Base-by-base conservation (phyloP, 371 early-diverging fungal species). In the Amoeboaphelidium protococcarum region DNA sequence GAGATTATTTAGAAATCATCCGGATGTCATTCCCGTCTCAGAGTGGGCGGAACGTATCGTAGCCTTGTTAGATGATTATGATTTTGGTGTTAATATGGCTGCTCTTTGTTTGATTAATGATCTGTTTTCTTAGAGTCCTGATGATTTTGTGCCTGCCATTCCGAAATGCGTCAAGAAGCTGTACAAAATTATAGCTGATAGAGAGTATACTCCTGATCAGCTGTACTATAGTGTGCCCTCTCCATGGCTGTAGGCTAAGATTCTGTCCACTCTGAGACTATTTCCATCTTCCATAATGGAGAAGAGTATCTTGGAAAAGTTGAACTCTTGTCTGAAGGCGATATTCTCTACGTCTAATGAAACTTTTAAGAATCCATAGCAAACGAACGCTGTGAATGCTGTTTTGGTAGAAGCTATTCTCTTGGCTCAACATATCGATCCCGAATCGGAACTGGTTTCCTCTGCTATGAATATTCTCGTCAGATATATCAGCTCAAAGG, bases 181-280 rank as follows among this genome's bases (percentile, higher is more conserved):
- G 40, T 72, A 81, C 50, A 76, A 72, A 64, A 69, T 92, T 53
- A 65, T 89, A n/a, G 62, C 86, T 23, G 82, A 85, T 24, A 68
- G 73, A 45, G 86, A 85, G 42, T 85, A 71, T 57, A 64, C 76
- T 2, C 47, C 69, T 13, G 88, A 90, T 52, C 84, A 91, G 56
- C 67, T 84, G 21, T 95, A 95, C 66, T 94, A 95, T 65, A 85
- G 84, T 57, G 85, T 92, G 26, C 88, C 94, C 0, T 80, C 76
- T 26, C 96, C 96, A 43, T 95, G 96, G 96, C 69, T 95, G 31
- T 91, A 91, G 59, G 79, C 91, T 53, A 91, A 89, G 57, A 72
- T 92, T 23, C 65, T 95, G 44, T 73, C 88, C 31, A 68, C 92
- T 23, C 58, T 95, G 44, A 92, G 90, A 61, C 86, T 90, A 61